These are phyloP conservation scores for Carex scoparia DNA, from an alignment of 176 grass and related monocot genomes.

Conservation along the genomic window DNA sequence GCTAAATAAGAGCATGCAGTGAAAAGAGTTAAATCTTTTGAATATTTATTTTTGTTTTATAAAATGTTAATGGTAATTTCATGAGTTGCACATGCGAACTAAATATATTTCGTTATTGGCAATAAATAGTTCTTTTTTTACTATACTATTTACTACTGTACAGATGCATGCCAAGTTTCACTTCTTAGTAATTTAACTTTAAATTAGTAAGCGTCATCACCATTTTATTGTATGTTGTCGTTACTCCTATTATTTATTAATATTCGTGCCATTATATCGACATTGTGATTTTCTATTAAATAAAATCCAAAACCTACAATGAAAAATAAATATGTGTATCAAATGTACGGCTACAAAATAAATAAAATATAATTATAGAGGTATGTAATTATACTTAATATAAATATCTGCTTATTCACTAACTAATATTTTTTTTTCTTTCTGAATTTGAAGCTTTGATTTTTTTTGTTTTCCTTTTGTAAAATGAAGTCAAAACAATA, in stretches of 20 bases:
- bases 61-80: not conserved
- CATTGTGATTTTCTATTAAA: not conserved
- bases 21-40: not conserved
- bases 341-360: not conserved
- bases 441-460: not conserved
- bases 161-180: not conserved
- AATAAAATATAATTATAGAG: not conserved
- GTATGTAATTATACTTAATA: not conserved
- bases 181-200: not conserved
- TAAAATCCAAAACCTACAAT: not conserved
- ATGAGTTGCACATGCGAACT: not conserved
- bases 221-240: not conserved
- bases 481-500: not conserved
- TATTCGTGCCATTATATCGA: not conserved
- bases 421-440: not conserved
- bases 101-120: not conserved
- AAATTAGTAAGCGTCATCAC: not conserved
- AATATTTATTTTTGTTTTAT: not conserved
- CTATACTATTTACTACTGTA: not conserved
- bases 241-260: not conserved
- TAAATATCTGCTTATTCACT: not conserved
- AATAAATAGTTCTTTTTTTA: not conserved
- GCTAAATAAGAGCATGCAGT: not conserved
- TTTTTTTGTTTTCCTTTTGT: not conserved
- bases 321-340: not conserved